These are phyloP conservation scores for Drosera capensis DNA, from an alignment of 148 eudicot genomes.

Conservation along the genomic window DNA sequence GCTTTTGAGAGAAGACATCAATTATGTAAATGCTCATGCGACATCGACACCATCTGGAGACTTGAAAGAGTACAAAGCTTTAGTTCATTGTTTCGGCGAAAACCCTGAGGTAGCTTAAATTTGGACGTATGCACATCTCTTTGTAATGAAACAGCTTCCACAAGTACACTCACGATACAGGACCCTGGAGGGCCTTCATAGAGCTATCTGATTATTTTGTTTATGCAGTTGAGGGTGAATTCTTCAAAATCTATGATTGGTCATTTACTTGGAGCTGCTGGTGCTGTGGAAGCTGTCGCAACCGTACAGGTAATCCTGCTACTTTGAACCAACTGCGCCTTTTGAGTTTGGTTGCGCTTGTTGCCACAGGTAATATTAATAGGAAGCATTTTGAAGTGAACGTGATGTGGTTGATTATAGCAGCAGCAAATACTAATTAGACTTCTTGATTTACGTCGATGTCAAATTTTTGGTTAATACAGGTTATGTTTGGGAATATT, in stretches of 20 bases:
- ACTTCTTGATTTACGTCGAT: too few relatives aligned
- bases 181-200: too few relatives aligned
- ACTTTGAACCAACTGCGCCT: neutral
- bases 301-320: slow-evolving; percentile 58
- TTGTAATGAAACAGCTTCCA: neutral
- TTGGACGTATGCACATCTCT: neutral
- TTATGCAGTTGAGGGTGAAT: slow-evolving; percentile 58
- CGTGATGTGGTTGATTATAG: neutral
- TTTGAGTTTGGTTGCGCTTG: neutral
- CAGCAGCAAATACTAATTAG: neutral
- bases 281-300: slow-evolving; percentile 93
- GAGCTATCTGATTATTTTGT: slow-evolving; percentile 4
- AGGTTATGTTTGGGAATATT: neutral
- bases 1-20: slow-evolving; percentile 74
- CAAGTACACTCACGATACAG: neutral
- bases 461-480: too few relatives aligned
- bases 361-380: neutral
- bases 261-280: slow-evolving; percentile 96
- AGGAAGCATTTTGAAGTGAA: neutral
- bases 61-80: slow-evolving; percentile 86
- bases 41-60: slow-evolving; percentile 90
- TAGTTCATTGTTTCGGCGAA: slow-evolving; percentile 66
- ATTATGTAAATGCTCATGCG: slow-evolving; percentile 94
- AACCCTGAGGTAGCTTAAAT: slow-evolving; percentile 51
- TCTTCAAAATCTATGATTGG: slow-evolving; percentile 94